These are phyloP conservation scores for Auriscalpium orientale DNA, from an alignment of 768 basidiomycete species.

Conservation along the genomic window DNA sequence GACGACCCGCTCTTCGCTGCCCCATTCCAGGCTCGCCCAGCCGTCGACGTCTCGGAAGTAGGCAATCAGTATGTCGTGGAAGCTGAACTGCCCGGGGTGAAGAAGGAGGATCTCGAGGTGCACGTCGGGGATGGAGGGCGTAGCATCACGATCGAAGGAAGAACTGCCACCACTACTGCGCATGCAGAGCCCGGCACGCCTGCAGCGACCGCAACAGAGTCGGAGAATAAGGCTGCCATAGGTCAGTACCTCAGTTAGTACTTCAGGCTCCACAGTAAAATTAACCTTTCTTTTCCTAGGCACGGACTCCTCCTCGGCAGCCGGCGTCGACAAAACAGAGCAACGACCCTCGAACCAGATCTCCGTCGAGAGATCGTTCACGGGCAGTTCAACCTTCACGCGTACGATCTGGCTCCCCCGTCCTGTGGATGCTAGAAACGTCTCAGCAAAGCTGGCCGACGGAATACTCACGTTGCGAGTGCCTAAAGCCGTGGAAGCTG, in stretches of 20 bases:
- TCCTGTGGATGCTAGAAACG: constrained; percentile 47
- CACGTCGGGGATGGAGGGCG: constrained; percentile 63
- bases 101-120: constrained; percentile 68
- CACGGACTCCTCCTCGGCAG: constrained; percentile 2
- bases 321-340: constrained; percentile 15
- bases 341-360: constrained; percentile 29
- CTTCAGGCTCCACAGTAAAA: not conserved
- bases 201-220: too few relatives aligned
- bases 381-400: constrained; percentile 47
- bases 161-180: constrained; percentile 19
- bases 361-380: constrained; percentile 53
- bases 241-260: not conserved
- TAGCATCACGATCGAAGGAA: constrained; percentile 69
- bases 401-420: constrained; percentile 69
- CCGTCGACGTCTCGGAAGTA: constrained; percentile 63
- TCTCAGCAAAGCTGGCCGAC: constrained; percentile 58
- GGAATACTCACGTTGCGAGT: constrained; percentile 61
- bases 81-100: constrained; percentile 73
- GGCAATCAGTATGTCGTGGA: constrained; percentile 60
- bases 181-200: not conserved
- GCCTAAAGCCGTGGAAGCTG: constrained; percentile 54
- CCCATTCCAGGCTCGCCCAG: constrained; percentile 34
- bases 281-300: too few relatives aligned
- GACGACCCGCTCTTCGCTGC: constrained; percentile 44
- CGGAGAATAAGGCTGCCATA: too few relatives aligned